phyloP scores from a whole-genome alignment of 768 basidiomycete genomes.

The Cystobasidium onofrii region DNA sequence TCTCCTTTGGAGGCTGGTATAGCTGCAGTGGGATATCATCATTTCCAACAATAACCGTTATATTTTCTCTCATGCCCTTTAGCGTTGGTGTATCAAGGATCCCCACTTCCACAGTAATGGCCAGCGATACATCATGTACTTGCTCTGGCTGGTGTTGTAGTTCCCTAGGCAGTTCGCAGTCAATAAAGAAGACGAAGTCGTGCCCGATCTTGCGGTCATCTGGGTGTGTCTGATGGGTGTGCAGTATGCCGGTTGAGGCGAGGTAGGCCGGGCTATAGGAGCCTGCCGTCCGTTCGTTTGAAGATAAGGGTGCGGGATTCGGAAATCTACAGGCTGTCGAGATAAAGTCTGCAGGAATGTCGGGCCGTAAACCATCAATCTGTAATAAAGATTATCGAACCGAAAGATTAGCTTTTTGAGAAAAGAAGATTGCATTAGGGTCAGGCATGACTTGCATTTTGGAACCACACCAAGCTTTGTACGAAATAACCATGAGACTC shows the following conservation, averaged over 20 bases:
- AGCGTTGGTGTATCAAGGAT: not conserved
- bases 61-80: constrained; percentile 16
- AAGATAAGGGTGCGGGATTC: not conserved
- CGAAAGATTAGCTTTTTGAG: not conserved
- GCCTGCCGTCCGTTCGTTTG: not conserved
- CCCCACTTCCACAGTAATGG: not conserved
- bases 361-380: constrained; percentile 17
- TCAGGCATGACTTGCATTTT: not conserved
- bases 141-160: not conserved
- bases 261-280: not conserved
- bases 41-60: constrained; percentile 12
- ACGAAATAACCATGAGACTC: constrained; percentile 9
- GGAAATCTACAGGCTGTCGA: not conserved
- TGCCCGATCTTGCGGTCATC: constrained; percentile 15
- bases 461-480: constrained; percentile 16
- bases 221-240: constrained; percentile 1
- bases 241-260: not conserved
- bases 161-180: not conserved
- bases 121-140: not conserved
- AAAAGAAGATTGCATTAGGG: not conserved
- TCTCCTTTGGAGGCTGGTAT: not conserved
- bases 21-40: constrained; percentile 1
- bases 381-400: not conserved
- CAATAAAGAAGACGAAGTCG: constrained; percentile 17
- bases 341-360: constrained; percentile 7